Base-by-base conservation (phyloP, 805 yeast species). In the Metschnikowia drakensbergensis region DNA sequence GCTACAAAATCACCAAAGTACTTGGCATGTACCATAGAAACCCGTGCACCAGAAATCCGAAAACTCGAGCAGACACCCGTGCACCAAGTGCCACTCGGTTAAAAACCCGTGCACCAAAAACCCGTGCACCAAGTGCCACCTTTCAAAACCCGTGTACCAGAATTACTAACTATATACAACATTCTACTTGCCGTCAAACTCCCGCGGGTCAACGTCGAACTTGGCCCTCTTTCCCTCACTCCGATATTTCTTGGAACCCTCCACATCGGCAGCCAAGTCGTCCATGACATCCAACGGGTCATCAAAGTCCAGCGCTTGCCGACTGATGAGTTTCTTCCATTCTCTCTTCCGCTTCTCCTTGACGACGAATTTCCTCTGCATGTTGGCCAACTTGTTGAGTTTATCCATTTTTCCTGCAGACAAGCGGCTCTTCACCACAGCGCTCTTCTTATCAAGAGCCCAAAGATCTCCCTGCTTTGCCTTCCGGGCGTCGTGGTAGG, bases 401-500 rank as follows among this genome's bases (percentile, higher is more conserved):
- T 66, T 66, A 5, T 66, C 70, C 47, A 58, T 58, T 17, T 57
- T 58, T 30, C 65, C 63, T 11, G 64, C 72, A 17, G 66, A 55
- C 9, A 72, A 43, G 34, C 52, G 55, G 46, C 62, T 64, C 55
- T 65, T 68, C 6, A 67, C 69, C 10, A 58, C 57, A 2, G 62
- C 65, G 30, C 66, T 59, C 58, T 72, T 72, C 55, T 65, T 65
- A 7, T 65, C 73, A 47, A 64, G 59, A 1, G 86, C 84, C 99
- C 98, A 94, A 45, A 84, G 67, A 63, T 94, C 99, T 23, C 97
- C 96, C 61, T 80, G 79, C n/a, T 66, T 66, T 0, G 88, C 80
- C 64, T 94, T 92, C 47, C 97, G 76, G 0, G 96, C 96, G 69
- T 94, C 98, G 60, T 88, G 95, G 57, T 88, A 94, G 2, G 74